Conservation (phyloP, 306 rosid genomes). For the Quillaja saponaria region DNA sequence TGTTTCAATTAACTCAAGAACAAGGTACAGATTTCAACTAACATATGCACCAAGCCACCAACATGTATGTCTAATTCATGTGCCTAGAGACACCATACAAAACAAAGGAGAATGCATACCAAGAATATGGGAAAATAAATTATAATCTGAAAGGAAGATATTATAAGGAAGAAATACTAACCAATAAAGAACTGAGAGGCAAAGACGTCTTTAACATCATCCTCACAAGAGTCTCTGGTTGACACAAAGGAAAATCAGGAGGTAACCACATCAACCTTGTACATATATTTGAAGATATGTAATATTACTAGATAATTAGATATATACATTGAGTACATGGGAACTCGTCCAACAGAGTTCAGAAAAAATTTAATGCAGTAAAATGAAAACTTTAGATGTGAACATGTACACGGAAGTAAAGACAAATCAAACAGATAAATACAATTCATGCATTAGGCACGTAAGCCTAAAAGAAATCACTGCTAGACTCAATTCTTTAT, state of each 20-base stretch:
- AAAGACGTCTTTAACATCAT: constrained; percentile 54
- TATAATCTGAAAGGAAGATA: not conserved
- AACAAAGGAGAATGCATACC: too few species aligned
- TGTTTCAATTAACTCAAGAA: too few species aligned
- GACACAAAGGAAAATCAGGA: constrained; percentile 32
- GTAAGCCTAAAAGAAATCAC: not conserved
- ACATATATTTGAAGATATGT: constrained; percentile 2
- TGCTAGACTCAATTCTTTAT: not conserved
- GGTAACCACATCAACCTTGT: constrained; percentile 30
- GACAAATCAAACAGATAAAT: constrained; percentile 10
- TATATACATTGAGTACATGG: constrained; percentile 11
- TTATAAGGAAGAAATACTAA: constrained; percentile 35
- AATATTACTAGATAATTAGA: constrained; percentile 18
- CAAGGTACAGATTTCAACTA: too few species aligned
- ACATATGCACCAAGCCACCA: too few species aligned
- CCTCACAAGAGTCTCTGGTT: constrained; percentile 61
- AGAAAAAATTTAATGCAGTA: not conserved
- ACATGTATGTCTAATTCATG: too few species aligned
- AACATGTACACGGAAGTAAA: too few species aligned
- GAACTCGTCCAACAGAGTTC: constrained; percentile 1
- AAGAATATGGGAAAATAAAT: too few species aligned
- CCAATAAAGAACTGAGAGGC: constrained; percentile 61
- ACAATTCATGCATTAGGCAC: constrained; percentile 6
- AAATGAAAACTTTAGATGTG: not conserved
- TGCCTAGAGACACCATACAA: too few species aligned